Conservation (phyloP, 352 stramenopile genomes). For the Phytophthora cajani region DNA sequence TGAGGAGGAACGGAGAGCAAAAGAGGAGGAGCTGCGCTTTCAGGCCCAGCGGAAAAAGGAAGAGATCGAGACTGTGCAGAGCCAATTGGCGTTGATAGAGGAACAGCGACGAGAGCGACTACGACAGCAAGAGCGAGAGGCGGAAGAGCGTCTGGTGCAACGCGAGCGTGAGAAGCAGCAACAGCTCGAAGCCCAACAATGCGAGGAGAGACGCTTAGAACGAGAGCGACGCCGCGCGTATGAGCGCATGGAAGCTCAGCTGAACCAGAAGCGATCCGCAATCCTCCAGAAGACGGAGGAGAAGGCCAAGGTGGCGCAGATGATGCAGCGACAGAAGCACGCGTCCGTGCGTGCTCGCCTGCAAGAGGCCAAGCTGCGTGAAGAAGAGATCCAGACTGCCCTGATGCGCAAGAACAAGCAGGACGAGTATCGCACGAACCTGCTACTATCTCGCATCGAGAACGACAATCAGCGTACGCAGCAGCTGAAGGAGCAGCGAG, state of each 20-base stretch:
- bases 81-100: conserved; percentile 62
- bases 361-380: conserved; percentile 76
- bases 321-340: conserved; percentile 63
- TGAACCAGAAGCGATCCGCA: conserved; percentile 47
- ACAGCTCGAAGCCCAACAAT: conserved; percentile 55
- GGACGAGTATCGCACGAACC: conserved; percentile 62
- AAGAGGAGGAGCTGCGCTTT: conserved; percentile 58
- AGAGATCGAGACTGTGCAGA: conserved; percentile 64
- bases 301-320: conserved; percentile 58
- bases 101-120: conserved; percentile 58
- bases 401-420: conserved; percentile 66
- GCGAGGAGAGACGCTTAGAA: conserved; percentile 56
- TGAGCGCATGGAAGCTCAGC: conserved; percentile 67
- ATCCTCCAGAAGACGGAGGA: conserved; percentile 58
- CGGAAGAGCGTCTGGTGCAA: conserved; percentile 46
- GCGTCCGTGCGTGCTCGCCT: conserved; percentile 54
- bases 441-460: conserved; percentile 70
- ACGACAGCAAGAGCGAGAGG: conserved; percentile 55
- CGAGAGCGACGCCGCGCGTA: conserved; percentile 62
- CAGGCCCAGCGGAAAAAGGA: conserved; percentile 67
- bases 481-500: conserved; percentile 64
- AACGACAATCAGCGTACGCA: conserved; percentile 64
- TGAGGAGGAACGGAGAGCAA: conserved; percentile 50
- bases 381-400: conserved; percentile 79
- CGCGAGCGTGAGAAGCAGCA: conserved; percentile 60